Evolutionary conservation across 768 basidiomycete genomes (phyloP), one percentile per base, ranked within the genome.

Genomic region (Hydnum rufescens): DNA sequence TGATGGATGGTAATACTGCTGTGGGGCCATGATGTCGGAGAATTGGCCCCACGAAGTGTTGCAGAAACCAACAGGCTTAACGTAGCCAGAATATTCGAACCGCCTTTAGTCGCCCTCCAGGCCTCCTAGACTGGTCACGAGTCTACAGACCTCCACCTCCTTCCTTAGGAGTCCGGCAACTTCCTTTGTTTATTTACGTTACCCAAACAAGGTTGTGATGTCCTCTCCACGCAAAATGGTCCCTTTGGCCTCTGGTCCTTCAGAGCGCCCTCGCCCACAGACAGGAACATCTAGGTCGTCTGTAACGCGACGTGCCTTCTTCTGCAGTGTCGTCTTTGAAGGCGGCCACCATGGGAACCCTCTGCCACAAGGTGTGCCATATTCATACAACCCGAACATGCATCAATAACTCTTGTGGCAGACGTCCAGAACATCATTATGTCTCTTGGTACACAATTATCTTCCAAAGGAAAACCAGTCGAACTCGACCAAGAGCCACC

Each of bases 251-350:
- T 13, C 13, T 47, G 44, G 44, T 8, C 44, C 44, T 13, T 47
- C 44, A 28, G 13, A 16, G 8, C 44, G 44, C 13, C 13, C 26
- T 13, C 13, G 44, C 16, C 13, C 16, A 13, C 44, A 25, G 8
- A 47, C 13, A 13, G 8, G 26, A 13, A 28, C 44, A 47, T 8
- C 8, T 26, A 13, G 8, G 26, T 16, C 26, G 13, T 25, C 13
- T 13, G 59, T 76, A 57, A 90, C 82, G 4, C 80, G 74, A 63
- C 81, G 89, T 62, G 83, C 80, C 25, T 93, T 92, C 64, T 82
- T 82, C 62, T 86, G 83, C 61, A 85, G 84, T 42, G 83, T 93
- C 19, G 84, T 93, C 13, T 80, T 93, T 29, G 88, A 95, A 66
- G 78, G 77, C 50, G 77, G 81, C 34, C 80, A 81, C 57, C 72